A percentile compares a stretch with the other conserved stretches of the same genome.
Evolutionary conservation across 176 grass and related monocot species (phyloP).

Genomic region (Avena insularis): DNA sequence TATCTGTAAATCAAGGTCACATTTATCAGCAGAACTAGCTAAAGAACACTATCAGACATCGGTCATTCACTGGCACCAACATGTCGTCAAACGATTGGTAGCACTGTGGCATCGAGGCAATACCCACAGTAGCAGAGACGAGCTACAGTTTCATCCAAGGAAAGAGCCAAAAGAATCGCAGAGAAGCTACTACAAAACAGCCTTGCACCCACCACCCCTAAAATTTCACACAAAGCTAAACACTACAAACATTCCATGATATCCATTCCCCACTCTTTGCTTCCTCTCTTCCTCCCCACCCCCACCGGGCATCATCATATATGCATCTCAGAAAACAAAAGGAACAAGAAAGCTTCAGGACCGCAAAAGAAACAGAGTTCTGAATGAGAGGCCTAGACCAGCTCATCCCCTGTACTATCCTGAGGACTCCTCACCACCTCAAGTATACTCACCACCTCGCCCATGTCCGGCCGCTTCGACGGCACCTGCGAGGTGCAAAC

Average conservation of each 20-base stretch:
- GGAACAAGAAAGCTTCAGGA: slow-evolving; percentile 30
- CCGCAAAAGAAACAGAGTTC: slow-evolving; percentile 12
- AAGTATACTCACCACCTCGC: slow-evolving; percentile 80
- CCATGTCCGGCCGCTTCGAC: slow-evolving; percentile 88
- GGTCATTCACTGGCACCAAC: neutral
- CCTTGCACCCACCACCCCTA: slow-evolving; percentile 18
- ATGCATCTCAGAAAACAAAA: slow-evolving; percentile 55
- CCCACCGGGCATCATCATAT: slow-evolving; percentile 42
- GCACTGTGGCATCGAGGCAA: slow-evolving; percentile 39
- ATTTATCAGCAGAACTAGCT: slow-evolving; percentile 23
- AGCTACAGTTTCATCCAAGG: slow-evolving; percentile 29
- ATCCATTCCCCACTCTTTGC: slow-evolving; percentile 28
- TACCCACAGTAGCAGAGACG: slow-evolving; percentile 34
- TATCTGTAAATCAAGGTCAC: slow-evolving; percentile 5
- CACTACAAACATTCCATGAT: slow-evolving; percentile 58
- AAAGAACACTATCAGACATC: slow-evolving; percentile 20
- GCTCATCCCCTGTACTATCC: slow-evolving; percentile 63
- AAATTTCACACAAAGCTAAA: slow-evolving; percentile 27
- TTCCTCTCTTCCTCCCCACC: slow-evolving; percentile 20
- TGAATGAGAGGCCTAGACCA: slow-evolving; percentile 50
- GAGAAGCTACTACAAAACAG: slow-evolving; percentile 49
- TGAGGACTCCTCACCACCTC: slow-evolving; percentile 76
- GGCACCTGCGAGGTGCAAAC: slow-evolving; percentile 94
- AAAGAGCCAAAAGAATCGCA: slow-evolving; percentile 42
- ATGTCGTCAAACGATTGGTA: neutral